These are phyloP conservation scores for Senna siamea DNA, from an alignment of 306 rosid species.

Conservation along the genomic window DNA sequence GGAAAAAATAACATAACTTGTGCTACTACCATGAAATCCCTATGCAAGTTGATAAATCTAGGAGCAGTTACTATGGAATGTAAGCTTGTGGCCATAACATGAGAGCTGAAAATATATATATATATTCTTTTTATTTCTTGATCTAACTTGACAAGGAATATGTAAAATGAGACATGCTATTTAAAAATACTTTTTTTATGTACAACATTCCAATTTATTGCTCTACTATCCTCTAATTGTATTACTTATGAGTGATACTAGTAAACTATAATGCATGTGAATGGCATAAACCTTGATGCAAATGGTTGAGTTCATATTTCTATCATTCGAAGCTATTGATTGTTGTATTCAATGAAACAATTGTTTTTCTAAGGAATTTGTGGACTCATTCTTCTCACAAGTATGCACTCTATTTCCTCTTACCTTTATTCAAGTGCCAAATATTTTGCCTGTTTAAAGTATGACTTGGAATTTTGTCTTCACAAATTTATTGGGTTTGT, in stretches of 20 bases:
- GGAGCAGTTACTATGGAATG: no score
- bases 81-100: no score
- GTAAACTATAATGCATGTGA: constrained; percentile 9
- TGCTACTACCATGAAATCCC: no score
- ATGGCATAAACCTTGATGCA: constrained; percentile 19
- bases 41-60: no score
- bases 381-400: constrained; percentile 96
- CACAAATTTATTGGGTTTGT: constrained; percentile 19
- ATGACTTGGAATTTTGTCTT: constrained; percentile 18
- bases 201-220: constrained; percentile 4
- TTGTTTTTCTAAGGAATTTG: constrained; percentile 47
- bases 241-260: constrained; percentile 14
- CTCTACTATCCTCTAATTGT: constrained; percentile 17
- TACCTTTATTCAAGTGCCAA: constrained; percentile 30
- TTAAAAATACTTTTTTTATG: constrained; percentile 14
- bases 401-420: constrained; percentile 45
- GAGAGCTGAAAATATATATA: no score
- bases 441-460: constrained; percentile 19
- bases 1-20: no score
- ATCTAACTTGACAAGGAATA: no score
- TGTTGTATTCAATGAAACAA: neutral
- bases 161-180: no score
- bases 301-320: constrained; percentile 16
- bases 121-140: no score
- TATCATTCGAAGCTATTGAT: constrained; percentile 15